Evolutionary conservation across 495 filamentous ascomycete species (phyloP), one percentile per base, ranked within the genome.

Genomic region (Aspergillus asperescens): DNA sequence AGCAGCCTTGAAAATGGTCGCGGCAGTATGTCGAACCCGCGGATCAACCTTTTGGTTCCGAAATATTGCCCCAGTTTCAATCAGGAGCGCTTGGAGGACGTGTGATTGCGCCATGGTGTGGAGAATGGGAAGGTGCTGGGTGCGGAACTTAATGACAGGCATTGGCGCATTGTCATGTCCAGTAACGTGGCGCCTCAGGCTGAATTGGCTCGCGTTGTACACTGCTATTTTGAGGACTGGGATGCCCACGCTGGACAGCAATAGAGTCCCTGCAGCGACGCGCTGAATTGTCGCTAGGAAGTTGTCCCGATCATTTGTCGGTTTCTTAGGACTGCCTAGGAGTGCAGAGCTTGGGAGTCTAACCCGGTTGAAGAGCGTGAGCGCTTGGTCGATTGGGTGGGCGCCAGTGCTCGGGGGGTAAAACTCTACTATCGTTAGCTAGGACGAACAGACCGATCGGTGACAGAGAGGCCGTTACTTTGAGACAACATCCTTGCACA

Each of bases 311-410:
- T 54, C 18, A 38, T 66, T 53, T 3, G 22, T 1, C 16, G 59
- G 48, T 19, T 42, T 52, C 20, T 42, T 58, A 10, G 59, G 23
- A 8, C 37, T 44, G 1, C 65, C 68, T 0, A 73, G 57, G 22
- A 73, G 59, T 1, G 68, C 62, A 0, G 56, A 60, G 1, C 27
- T 13, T 5, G 60, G 56, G 5, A 73, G 61, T 8, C 38, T 57
- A 3, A 73, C 68, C n/a, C 63, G 60, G 29, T 59, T 48, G 50
- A 73, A 71, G 5, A 51, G 58, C 1, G 70, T 73, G 25, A 73
- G 41, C 13, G 70, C 49, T 32, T 73, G 70, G 32, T 73, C 68
- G 15, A 73, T 28, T 4, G 59, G 53, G 15, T 65, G 62, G 1
- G 60, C 56, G 3, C 68, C 66, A 16, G 59, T 51, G 20, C 62